phyloP scores from a whole-genome alignment of 768 basidiomycete species.

The Leccinum disarticulatum region DNA sequence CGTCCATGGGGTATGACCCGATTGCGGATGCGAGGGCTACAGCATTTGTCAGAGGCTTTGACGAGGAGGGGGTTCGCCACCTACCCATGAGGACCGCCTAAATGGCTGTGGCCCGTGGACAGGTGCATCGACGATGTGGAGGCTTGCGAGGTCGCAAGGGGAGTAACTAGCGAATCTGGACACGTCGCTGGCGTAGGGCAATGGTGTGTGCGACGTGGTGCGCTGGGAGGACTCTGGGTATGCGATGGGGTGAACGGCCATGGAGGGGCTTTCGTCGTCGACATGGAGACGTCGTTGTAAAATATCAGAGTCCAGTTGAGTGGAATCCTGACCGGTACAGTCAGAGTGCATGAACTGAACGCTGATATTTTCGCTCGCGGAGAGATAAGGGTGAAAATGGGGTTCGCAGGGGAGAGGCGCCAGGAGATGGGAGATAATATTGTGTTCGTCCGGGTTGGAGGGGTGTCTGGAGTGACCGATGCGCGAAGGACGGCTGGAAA shows the following conservation, averaged over 20 bases:
- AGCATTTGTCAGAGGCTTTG: constrained; percentile 18
- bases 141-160: constrained; percentile 11
- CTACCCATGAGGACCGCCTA: constrained; percentile 30
- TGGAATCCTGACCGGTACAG: constrained; percentile 21
- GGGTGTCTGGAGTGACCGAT: constrained; percentile 11
- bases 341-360: constrained; percentile 30
- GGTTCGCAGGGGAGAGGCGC: constrained; percentile 16
- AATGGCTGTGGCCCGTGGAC: constrained; percentile 9
- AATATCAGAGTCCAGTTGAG: constrained; percentile 29
- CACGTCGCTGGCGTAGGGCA: constrained; percentile 15
- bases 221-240: constrained; percentile 36
- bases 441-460: constrained; percentile 16
- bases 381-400: constrained; percentile 17
- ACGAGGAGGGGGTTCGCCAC: constrained; percentile 4
- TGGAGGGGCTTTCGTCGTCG: constrained; percentile 6
- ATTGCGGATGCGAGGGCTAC: constrained; percentile 21
- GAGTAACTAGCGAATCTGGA: constrained; percentile 12
- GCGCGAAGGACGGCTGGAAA: constrained; percentile 11
- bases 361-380: constrained; percentile 26
- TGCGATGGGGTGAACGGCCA: constrained; percentile 2
- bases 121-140: constrained; percentile 13
- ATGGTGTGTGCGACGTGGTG: constrained; percentile 24
- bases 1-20: constrained; percentile 15
- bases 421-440: constrained; percentile 20
- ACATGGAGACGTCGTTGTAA: constrained; percentile 17